phyloP scores from a whole-genome alignment of 441 rosid genomes.

The Eruca vesicaria region DNA sequence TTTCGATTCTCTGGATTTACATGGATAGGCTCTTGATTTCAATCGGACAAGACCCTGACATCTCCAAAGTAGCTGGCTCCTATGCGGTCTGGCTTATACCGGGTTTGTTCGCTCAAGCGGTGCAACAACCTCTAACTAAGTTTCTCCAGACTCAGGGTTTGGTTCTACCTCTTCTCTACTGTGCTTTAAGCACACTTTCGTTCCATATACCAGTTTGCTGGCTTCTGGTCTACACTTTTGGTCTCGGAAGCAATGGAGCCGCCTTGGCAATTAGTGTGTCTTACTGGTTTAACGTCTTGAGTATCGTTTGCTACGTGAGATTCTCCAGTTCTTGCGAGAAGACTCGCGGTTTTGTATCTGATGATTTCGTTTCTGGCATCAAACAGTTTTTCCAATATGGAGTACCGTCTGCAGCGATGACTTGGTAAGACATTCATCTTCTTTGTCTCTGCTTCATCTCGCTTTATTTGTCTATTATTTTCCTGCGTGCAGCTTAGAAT shows the following conservation, averaged over 20 bases:
- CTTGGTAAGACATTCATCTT: slow-evolving; percentile 15
- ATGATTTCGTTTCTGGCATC: slow-evolving; percentile 18
- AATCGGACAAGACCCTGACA: slow-evolving; percentile 32
- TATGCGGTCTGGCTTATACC: slow-evolving; percentile 32
- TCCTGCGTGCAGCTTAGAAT: slow-evolving; percentile 56
- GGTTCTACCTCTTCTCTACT: slow-evolving; percentile 32
- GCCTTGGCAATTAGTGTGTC: slow-evolving; percentile 32
- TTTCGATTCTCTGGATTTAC: slow-evolving; percentile 27
- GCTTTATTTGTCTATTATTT: background rate
- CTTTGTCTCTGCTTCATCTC: background rate
- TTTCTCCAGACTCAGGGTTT: slow-evolving; percentile 35
- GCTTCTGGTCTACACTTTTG: slow-evolving; percentile 23
- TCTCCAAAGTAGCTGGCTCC: slow-evolving; percentile 29
- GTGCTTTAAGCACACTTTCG: slow-evolving; percentile 17
- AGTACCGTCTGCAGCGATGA: slow-evolving; percentile 34
- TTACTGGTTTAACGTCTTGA: slow-evolving; percentile 25
- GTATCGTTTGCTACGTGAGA: slow-evolving; percentile 14
- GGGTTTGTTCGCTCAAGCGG: slow-evolving; percentile 24
- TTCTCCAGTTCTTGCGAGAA: slow-evolving; percentile 18
- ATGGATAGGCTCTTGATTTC: slow-evolving; percentile 23
- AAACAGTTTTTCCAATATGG: slow-evolving; percentile 24
- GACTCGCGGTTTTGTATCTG: slow-evolving; percentile 22
- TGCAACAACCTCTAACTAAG: slow-evolving; percentile 29
- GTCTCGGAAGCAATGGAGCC: slow-evolving; percentile 32
- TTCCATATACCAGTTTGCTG: slow-evolving; percentile 22